These are phyloP conservation scores for Cephalotrichum gorgonifer DNA, from an alignment of 2,329 filamentous ascomycete genomes.

Conservation along the genomic window DNA sequence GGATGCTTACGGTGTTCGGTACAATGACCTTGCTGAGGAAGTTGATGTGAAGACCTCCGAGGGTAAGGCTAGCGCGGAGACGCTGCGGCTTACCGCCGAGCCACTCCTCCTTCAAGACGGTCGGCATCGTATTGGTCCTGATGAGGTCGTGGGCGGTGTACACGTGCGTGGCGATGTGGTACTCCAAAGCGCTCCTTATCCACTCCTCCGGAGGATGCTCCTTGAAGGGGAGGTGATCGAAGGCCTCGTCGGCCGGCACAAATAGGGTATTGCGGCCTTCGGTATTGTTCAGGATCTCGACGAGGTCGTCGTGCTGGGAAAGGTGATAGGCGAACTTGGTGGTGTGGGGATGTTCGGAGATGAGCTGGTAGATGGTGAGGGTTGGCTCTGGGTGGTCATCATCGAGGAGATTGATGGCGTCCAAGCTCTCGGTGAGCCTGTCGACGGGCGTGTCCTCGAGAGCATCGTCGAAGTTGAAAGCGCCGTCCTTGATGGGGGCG, in stretches of 20 bases:
- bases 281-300: constrained; percentile 65
- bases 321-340: constrained; percentile 60
- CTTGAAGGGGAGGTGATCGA: constrained; percentile 48
- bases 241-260: constrained; percentile 67
- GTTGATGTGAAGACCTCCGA: constrained; percentile 60
- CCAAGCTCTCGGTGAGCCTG: not conserved
- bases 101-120: constrained; percentile 44
- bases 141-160: constrained; percentile 60
- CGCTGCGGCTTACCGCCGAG: constrained; percentile 62
- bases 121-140: constrained; percentile 63
- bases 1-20: constrained; percentile 44
- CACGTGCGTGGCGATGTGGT: constrained; percentile 62
- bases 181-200: constrained; percentile 58
- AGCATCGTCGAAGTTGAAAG: not conserved
- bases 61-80: constrained; percentile 54
- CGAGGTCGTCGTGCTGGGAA: constrained; percentile 59
- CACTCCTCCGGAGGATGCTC: constrained; percentile 59
- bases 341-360: constrained; percentile 65
- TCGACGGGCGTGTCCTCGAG: not conserved
- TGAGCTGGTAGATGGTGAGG: constrained; percentile 69
- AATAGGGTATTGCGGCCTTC: constrained; percentile 70
- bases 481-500: constrained; percentile 1
- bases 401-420: not conserved
- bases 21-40: constrained; percentile 63
- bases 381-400: constrained; percentile 36